Evolutionary conservation across 257 asterid species (phyloP), one percentile per base, ranked within the genome.

Genomic region (Eucommia ulmoides): DNA sequence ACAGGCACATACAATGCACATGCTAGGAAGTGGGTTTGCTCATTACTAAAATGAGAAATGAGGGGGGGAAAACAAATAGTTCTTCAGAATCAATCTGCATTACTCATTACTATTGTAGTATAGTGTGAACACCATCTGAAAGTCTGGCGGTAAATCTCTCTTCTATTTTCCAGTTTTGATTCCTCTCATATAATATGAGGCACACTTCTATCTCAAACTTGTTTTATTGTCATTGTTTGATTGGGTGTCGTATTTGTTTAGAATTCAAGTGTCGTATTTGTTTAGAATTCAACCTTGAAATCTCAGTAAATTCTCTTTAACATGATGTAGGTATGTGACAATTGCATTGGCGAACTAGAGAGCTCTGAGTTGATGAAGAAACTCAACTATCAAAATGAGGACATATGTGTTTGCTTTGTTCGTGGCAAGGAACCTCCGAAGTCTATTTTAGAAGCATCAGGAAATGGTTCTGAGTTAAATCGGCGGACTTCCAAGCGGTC

Each of bases 401-500:
- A 91, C 52, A 86, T 91, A 70, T 75, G 77, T 64, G 88, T 91
- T 45, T 81, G 83, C 60, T 77, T 91, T 52, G 64, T 86, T 65
- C 80, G 69, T 25, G 96, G 96, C 51, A 91, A 83, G 75, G 94
- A 83, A 58, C 98, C 98, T 54, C 96, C 98, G 52, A 91, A 83
- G 63, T 91, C 96, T 41, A 63, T 91, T 66, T 59, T 91, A 54
- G 93, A 82, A 68, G 96, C 93, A 64, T 76, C 98, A 46, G 81
- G 68, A 55, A 75, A 71, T 67, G 53, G 53, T 62, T 49, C 63
- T 44, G 96, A 83, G 61, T 75, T 78, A 52, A 68, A 70, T 73
- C 96, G 98, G 50, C 82, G 98, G 68, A 69, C 92, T 46, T 91
- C 98, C 52, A 91, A 91, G 68, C 88, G 96, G 25, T 83, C 98